Evolutionary conservation across 257 asterid species (phyloP).

Genomic region (Ilex asprella): DNA sequence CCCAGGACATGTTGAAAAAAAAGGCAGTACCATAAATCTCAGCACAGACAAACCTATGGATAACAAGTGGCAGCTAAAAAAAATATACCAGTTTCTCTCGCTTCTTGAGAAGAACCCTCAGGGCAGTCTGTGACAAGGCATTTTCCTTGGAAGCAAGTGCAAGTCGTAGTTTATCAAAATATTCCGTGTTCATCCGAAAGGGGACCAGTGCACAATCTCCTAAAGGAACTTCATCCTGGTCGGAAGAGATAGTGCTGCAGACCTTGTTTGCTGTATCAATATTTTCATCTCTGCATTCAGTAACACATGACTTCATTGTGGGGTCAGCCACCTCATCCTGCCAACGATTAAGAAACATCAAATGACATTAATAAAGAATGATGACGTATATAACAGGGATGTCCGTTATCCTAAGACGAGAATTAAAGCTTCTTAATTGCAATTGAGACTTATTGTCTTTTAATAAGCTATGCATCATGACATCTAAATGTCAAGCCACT

Average conservation of each 20-base stretch:
- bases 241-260: constrained; percentile 6
- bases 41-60: neutral
- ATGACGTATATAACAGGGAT: too few relatives aligned
- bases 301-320: constrained; percentile 4
- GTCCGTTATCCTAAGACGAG: too few relatives aligned
- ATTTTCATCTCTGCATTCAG: constrained; percentile 12
- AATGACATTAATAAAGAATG: neutral
- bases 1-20: too few relatives aligned
- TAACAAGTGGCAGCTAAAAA: neutral
- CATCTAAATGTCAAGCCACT: too few relatives aligned
- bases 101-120: constrained; percentile 33
- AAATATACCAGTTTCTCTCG: constrained; percentile 42
- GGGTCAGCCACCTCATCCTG: constrained; percentile 19
- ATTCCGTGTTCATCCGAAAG: constrained; percentile 6
- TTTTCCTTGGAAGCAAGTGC: constrained; percentile 22
- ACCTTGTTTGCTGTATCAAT: constrained; percentile 9
- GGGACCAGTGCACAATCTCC: constrained; percentile 16
- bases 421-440: too few relatives aligned
- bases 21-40: neutral
- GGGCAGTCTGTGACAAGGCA: constrained; percentile 29
- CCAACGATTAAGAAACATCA: neutral
- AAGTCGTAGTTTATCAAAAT: constrained; percentile 10
- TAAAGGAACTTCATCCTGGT: constrained; percentile 15
- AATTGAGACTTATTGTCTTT: too few relatives aligned
- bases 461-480: too few relatives aligned